Evolutionary conservation across 73 alveolate genomes (phyloP).

Genomic region (Loxodes magnus): DNA sequence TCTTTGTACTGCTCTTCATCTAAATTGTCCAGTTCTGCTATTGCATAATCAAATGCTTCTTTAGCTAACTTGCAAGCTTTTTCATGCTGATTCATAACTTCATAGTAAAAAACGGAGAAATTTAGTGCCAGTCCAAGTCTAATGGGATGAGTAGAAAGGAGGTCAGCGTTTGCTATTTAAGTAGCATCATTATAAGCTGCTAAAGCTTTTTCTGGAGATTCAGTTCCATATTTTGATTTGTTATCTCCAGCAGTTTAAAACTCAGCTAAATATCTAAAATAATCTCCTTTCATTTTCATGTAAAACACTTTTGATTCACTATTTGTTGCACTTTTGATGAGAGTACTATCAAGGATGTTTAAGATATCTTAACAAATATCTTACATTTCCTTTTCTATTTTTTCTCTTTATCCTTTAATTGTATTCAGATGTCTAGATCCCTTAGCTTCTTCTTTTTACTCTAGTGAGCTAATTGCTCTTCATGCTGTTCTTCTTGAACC

Average conservation of each 20-base stretch:
- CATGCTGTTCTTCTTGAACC: conserved; percentile 47
- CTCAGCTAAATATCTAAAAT: conserved; percentile 87
- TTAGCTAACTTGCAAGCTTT: conserved; percentile 66
- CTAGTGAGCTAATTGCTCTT: conserved; percentile 61
- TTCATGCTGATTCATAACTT: conserved; percentile 59
- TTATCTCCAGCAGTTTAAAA: conserved; percentile 66
- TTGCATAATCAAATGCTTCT: conserved; percentile 50
- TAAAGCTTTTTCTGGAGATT: conserved; percentile 65
- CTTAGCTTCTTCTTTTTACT: conserved; percentile 35
- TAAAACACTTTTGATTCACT: conserved; percentile 82
- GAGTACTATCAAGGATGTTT: conserved; percentile 40
- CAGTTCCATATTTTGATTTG: conserved; percentile 36
- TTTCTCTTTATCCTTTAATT: conserved; percentile 8
- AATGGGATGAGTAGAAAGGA: conserved; percentile 75
- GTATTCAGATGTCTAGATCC: conserved; percentile 11
- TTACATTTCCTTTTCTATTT: conserved; percentile 72
- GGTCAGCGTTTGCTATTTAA: conserved; percentile 54
- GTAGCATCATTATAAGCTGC: conserved; percentile 69
- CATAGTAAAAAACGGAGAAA: conserved; percentile 84
- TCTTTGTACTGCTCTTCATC: conserved; percentile 48
- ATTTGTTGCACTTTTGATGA: conserved; percentile 53
- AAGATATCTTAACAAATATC: conserved; percentile 62
- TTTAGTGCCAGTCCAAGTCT: conserved; percentile 81
- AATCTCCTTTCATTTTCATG: conserved; percentile 92
- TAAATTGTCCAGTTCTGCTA: conserved; percentile 43